phyloP scores from a whole-genome alignment of 495 filamentous ascomycete genomes.

The Aspergillus baeticus region DNA sequence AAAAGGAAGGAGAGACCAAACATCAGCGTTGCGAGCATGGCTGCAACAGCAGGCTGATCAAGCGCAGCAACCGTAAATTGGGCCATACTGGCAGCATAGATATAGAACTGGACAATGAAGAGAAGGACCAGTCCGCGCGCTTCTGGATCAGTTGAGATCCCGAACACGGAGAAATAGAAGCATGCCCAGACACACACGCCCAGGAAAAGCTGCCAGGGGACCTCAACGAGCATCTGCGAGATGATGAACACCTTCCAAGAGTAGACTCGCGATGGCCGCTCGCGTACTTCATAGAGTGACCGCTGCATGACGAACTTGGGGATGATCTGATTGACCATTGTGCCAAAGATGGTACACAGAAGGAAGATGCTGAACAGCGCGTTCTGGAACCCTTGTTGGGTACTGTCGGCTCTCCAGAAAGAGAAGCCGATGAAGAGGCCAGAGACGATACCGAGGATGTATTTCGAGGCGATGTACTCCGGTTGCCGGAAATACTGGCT shows the following conservation, averaged over 20 bases:
- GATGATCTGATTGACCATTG: slow-evolving; percentile 75
- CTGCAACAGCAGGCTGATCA: slow-evolving; percentile 59
- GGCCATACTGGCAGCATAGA: slow-evolving; percentile 61
- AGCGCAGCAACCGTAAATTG: slow-evolving; percentile 65
- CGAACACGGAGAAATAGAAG: slow-evolving; percentile 60
- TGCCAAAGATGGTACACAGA: slow-evolving; percentile 76
- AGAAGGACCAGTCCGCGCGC: slow-evolving; percentile 59
- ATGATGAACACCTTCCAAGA: slow-evolving; percentile 71
- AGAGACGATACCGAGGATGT: slow-evolving; percentile 46
- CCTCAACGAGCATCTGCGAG: slow-evolving; percentile 67
- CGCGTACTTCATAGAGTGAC: slow-evolving; percentile 68
- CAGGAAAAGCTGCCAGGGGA: slow-evolving; percentile 56
- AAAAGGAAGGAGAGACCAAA: slow-evolving; percentile 64
- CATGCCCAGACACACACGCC: slow-evolving; percentile 60
- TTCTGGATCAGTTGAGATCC: slow-evolving; percentile 37
- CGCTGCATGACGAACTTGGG: slow-evolving; percentile 68
- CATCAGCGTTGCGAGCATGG: slow-evolving; percentile 57
- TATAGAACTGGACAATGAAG: slow-evolving; percentile 51
- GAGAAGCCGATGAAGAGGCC: slow-evolving; percentile 87
- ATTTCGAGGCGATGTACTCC: slow-evolving; percentile 43
- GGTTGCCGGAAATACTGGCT: slow-evolving; percentile 60
- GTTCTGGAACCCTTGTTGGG: slow-evolving; percentile 83
- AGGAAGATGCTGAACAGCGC: slow-evolving; percentile 90
- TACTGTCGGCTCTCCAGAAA: slow-evolving; percentile 74
- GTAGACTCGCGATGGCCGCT: slow-evolving; percentile 70